Conservation (phyloP, 768 basidiomycete species). For the Lentinula guzmanii region DNA sequence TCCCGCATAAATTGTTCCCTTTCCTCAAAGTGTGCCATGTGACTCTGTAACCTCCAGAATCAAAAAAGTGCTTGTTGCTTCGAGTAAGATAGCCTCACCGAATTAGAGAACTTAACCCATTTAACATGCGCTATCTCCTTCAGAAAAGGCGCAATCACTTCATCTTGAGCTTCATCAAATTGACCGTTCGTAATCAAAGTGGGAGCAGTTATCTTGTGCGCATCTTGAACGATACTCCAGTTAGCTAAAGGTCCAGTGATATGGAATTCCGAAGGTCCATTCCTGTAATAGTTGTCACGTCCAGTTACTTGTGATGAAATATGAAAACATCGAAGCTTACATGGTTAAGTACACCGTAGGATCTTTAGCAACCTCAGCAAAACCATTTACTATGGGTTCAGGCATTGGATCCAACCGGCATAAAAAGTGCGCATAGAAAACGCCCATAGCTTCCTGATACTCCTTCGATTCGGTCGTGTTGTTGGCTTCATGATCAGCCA, state of each 20-base stretch:
- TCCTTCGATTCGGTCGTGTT: constrained; percentile 23
- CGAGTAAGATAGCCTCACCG: constrained; percentile 4
- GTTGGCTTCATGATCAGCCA: constrained; percentile 21
- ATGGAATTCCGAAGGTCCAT: constrained; percentile 23
- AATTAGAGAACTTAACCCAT: constrained; percentile 24
- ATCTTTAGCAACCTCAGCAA: constrained; percentile 22
- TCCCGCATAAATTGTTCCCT: constrained; percentile 20
- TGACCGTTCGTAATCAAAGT: constrained; percentile 28
- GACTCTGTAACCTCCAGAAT: constrained; percentile 7
- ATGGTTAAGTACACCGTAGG: constrained; percentile 30
- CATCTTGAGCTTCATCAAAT: constrained; percentile 32
- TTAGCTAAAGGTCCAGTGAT: constrained; percentile 17
- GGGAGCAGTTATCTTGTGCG: constrained; percentile 19
- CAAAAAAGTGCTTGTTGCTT: not conserved
- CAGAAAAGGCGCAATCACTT: constrained; percentile 26
- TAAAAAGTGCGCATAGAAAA: constrained; percentile 21
- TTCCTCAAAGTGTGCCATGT: constrained; percentile 27
- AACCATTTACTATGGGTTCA: constrained; percentile 13
- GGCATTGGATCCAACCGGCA: constrained; percentile 23
- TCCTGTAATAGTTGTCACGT: constrained; percentile 10
- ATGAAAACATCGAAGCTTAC: constrained; percentile 13
- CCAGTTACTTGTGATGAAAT: too few relatives aligned
- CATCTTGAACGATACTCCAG: constrained; percentile 20
- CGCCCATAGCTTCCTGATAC: constrained; percentile 21
- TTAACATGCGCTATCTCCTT: constrained; percentile 20